phyloP scores from a whole-genome alignment of 805 yeast species.

The Saturnispora sanitii region DNA sequence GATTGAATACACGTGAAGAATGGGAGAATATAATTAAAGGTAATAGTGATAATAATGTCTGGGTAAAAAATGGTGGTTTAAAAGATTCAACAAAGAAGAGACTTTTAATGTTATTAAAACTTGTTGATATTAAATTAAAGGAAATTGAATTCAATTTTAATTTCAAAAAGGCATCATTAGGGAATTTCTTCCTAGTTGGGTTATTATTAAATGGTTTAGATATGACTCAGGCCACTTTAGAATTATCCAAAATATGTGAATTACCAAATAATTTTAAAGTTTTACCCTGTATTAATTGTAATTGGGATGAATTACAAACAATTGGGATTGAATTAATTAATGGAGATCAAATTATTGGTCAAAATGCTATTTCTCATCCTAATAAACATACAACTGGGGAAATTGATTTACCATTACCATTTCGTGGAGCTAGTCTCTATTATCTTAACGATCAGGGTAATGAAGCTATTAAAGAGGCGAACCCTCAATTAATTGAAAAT shows the following conservation, averaged over 20 bases:
- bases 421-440: conserved; percentile 64
- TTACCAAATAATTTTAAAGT: conserved; percentile 46
- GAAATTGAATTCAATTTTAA: conserved; percentile 10
- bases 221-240: not conserved
- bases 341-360: conserved; percentile 77
- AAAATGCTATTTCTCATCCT: conserved; percentile 90
- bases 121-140: not conserved
- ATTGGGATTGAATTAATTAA: conserved; percentile 65
- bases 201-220: not conserved
- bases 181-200: not conserved
- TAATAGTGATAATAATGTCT: too few species aligned
- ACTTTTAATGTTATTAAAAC: not conserved
- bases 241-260: conserved; percentile 42
- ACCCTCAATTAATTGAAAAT: conserved; percentile 45
- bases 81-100: too few species aligned
- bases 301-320: conserved; percentile 60
- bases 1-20: conserved; percentile 27
- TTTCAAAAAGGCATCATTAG: not conserved
- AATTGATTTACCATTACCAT: conserved; percentile 50
- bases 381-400: not conserved
- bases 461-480: conserved; percentile 71
- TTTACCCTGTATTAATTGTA: conserved; percentile 75
- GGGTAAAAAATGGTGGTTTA: too few species aligned
- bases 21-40: conserved; percentile 66
- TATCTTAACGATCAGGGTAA: conserved; percentile 85